Conservation (phyloP, 352 stramenopile species). For the Phytophthora rubi region DNA sequence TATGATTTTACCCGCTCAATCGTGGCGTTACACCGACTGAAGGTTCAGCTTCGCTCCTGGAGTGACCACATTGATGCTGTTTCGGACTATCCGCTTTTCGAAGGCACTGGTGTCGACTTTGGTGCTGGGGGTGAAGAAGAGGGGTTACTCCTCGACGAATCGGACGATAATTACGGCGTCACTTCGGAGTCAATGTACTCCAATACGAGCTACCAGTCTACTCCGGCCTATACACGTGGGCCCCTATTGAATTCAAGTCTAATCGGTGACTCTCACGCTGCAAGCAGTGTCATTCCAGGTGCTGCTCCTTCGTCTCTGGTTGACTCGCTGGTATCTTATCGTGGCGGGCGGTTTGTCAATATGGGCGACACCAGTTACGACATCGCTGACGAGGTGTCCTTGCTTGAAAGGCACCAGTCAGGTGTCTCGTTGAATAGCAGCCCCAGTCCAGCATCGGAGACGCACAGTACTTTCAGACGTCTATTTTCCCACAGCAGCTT, state of each 20-base stretch:
- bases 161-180: slow-evolving; percentile 54
- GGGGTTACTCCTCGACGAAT: slow-evolving; percentile 44
- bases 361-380: slow-evolving; percentile 43
- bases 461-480: slow-evolving; percentile 59
- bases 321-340: slow-evolving; percentile 36
- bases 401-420: slow-evolving; percentile 41
- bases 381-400: slow-evolving; percentile 31
- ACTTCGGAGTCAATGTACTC: slow-evolving; percentile 76
- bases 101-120: slow-evolving; percentile 51
- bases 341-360: slow-evolving; percentile 35
- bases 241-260: slow-evolving; percentile 31
- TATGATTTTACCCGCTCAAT: slow-evolving; percentile 85
- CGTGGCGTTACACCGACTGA: slow-evolving; percentile 74
- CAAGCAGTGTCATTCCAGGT: slow-evolving; percentile 4
- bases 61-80: slow-evolving; percentile 83
- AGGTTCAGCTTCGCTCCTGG: slow-evolving; percentile 67
- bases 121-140: slow-evolving; percentile 47
- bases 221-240: slow-evolving; percentile 27
- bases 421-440: slow-evolving; percentile 46
- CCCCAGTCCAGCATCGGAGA: slow-evolving; percentile 44
- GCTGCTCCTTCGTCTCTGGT: slow-evolving; percentile 29
- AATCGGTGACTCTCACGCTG: slow-evolving; percentile 20
- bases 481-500: slow-evolving; percentile 67
- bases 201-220: slow-evolving; percentile 55
- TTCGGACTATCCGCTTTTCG: slow-evolving; percentile 81